Evolutionary conservation across 73 alveolate genomes (phyloP), one percentile per base, ranked within the genome.

Genomic region (Paraurostyla sp.): DNA sequence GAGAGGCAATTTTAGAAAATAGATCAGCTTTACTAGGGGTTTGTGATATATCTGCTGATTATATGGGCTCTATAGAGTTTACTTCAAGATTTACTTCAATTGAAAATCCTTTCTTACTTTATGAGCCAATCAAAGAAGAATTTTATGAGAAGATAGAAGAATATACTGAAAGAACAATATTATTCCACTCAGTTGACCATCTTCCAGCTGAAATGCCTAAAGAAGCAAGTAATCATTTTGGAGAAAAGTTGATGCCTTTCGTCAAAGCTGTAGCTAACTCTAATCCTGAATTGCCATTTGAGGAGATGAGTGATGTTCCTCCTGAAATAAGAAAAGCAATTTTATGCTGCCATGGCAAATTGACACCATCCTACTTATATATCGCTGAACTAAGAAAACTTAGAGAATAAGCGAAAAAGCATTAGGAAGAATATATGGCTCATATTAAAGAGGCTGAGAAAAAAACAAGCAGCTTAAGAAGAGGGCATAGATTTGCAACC

Each of bases 31-130:
- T 96, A 20, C 60, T 92, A 40, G 99, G 98, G 18, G 89, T 96
- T 57, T 95, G 97, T 41, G 99, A 96, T 83, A 95, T 96, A 51
- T 90, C 98, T 0, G 97, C 98, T 51, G 99, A 96, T 87, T 57
- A 92, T 48, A 93, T 85, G 83, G 99, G 99, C 42, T 89, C 97
- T 1, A 81, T 93, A 0, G 95, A 96, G 58, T 80, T 94, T 57
- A 95, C 96, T 32, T 84, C 92, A 48, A 88, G 85, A 46, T 96
- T 94, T 59, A 94, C 97, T 6, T 68, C 95, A 2, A 97, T 97
- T 42, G 97, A 94, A 52, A 83, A 92, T 11, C 99, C 99, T 33
- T 94, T 91, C 92, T 78, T 73, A 29, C 88, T 80, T 38, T 96
- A 96, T 80, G 93, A 91, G 40, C 96, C 97, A 0, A 68, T 80